These are phyloP conservation scores for Phytophthora pinifolia DNA, from an alignment of 352 stramenopile genomes.

Conservation along the genomic window DNA sequence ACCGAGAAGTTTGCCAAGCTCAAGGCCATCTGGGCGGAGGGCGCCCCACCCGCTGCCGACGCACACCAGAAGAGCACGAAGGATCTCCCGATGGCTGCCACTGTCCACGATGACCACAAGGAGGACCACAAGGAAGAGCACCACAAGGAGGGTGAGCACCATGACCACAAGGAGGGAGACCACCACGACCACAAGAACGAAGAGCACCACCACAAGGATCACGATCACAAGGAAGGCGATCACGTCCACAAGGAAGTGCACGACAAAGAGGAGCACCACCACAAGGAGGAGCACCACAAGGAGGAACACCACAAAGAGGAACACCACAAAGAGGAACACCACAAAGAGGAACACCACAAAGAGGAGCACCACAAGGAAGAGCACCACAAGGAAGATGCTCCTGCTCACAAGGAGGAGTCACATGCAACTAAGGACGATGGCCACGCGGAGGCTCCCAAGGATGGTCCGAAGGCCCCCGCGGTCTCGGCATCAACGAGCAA, in stretches of 20 bases:
- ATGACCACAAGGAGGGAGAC: not conserved
- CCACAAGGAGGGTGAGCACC: not conserved
- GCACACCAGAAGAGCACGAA: slow-evolving; percentile 41
- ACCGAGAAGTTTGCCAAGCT: slow-evolving; percentile 74
- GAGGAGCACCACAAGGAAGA: not conserved
- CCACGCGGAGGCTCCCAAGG: slow-evolving; percentile 20
- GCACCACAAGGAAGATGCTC: slow-evolving; percentile 8
- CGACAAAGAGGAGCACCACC: slow-evolving; percentile 14
- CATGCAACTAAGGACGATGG: slow-evolving; percentile 18
- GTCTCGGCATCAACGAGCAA: slow-evolving; percentile 21
- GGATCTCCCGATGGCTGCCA: slow-evolving; percentile 25
- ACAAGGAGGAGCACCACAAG: slow-evolving; percentile 9
- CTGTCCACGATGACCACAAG: slow-evolving; percentile 10
- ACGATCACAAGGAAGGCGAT: not conserved
- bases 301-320: slow-evolving; percentile 4
- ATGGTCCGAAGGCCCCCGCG: slow-evolving; percentile 7
- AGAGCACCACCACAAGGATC: slow-evolving; percentile 6
- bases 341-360: slow-evolving; percentile 13
- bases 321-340: not conserved
- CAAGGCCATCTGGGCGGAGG: slow-evolving; percentile 60
- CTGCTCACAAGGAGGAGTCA: slow-evolving; percentile 13
- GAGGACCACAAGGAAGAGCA: not conserved
- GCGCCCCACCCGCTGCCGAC: slow-evolving; percentile 12
- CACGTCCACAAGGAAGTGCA: slow-evolving; percentile 11
- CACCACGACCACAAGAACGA: slow-evolving; percentile 3